A percentile compares a stretch with the other conserved stretches of the same genome.
phyloP scores from a whole-genome alignment of 495 filamentous ascomycete species.

The Thermothielavioides terrestris region DNA sequence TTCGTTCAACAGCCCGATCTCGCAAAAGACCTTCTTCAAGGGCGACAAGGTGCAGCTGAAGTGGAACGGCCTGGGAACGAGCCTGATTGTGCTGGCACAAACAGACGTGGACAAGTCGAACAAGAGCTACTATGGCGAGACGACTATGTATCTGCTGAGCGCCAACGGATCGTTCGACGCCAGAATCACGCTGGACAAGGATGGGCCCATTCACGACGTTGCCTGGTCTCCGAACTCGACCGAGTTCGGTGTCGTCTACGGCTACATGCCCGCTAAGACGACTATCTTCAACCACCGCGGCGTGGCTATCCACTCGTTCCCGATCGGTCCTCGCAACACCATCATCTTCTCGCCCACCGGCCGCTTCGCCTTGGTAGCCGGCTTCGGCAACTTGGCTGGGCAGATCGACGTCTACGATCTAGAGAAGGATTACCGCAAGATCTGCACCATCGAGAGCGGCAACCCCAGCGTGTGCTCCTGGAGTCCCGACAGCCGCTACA shows the following conservation, averaged over 20 bases:
- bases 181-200: constrained; percentile 86
- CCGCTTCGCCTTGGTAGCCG: constrained; percentile 85
- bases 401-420: constrained; percentile 97
- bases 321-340: constrained; percentile 83
- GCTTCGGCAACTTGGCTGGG: constrained; percentile 93
- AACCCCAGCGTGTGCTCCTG: constrained; percentile 93
- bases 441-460: constrained; percentile 89
- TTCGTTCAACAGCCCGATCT: constrained; percentile 67
- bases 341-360: constrained; percentile 92
- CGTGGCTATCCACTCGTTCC: constrained; percentile 69
- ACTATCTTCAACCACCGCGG: constrained; percentile 90
- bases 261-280: constrained; percentile 95
- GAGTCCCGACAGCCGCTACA: constrained; percentile 91
- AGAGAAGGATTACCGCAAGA: constrained; percentile 80
- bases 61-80: constrained; percentile 89
- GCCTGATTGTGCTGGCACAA: constrained; percentile 88
- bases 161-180: constrained; percentile 89
- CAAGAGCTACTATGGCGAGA: constrained; percentile 98
- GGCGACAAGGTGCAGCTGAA: constrained; percentile 97
- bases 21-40: constrained; percentile 98
- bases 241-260: constrained; percentile 95
- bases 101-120: constrained; percentile 96
- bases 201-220: constrained; percentile 96
- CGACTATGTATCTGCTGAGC: constrained; percentile 90
- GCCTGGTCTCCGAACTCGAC: constrained; percentile 95